Conservation (phyloP, 2,329 filamentous ascomycete species). For the Cylindrodendrum hubeiense region DNA sequence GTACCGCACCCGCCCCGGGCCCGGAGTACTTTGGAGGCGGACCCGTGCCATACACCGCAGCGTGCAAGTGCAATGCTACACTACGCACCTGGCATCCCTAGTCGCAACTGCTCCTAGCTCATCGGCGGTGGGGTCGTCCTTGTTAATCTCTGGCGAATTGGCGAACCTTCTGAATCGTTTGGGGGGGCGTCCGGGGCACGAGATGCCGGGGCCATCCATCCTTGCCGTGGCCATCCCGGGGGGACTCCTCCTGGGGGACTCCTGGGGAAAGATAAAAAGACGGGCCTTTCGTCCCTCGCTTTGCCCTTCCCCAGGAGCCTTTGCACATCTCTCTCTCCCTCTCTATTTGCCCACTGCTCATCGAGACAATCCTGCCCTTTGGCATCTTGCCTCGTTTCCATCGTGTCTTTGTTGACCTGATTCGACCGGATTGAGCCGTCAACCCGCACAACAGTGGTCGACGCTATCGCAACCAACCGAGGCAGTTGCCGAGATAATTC, state of each 20-base stretch:
- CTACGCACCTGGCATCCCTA: background rate
- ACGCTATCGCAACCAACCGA: background rate
- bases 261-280: constrained; percentile 34
- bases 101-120: constrained; percentile 7
- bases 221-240: background rate
- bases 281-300: constrained; percentile 19
- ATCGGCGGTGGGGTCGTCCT: constrained; percentile 5
- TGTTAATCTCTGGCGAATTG: constrained; percentile 20
- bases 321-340: constrained; percentile 10
- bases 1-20: background rate
- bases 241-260: background rate
- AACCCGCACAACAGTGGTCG: no score
- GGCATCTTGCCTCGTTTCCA: background rate
- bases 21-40: no score
- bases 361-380: constrained; percentile 4
- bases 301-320: constrained; percentile 9
- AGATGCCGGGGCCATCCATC: constrained; percentile 12
- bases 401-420: background rate
- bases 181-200: constrained; percentile 35
- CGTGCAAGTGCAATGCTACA: background rate
- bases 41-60: background rate
- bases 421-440: background rate
- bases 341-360: background rate
- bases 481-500: background rate
- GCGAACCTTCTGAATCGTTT: constrained; percentile 20